Evolutionary conservation across 495 filamentous ascomycete genomes (phyloP), one percentile per base, ranked within the genome.

Genomic region (Pyrenopolyporus hunteri): DNA sequence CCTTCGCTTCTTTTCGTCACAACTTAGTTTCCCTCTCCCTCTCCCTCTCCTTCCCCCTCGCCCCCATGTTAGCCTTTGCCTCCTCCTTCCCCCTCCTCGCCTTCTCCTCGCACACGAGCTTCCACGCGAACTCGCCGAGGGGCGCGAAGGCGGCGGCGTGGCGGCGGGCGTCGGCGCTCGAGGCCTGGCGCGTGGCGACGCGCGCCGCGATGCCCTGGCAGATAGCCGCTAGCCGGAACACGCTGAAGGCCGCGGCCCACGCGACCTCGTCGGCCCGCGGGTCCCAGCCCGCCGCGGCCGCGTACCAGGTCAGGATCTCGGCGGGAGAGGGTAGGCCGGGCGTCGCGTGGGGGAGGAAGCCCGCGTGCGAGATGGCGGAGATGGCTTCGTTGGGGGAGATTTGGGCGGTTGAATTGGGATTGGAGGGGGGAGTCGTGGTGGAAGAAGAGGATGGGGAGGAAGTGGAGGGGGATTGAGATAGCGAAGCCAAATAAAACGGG

Each of bases 141-240:
- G 83, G 83, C 36, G 75, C 80, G 66, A 88, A 84, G 67, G 82
- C 78, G 32, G 76, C 76, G 6, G 75, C 91, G 73, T 96, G 91
- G 33, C 87, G 82, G 45, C 75, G 80, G 13, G 94, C 94, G 59
- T 89, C 81, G 46, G 82, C 87, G 73, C 91, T 95, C 73, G 92
- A 97, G 8, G 94, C 94, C 83, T 98, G 94, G 31, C 94, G 77
- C 32, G 82, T 74, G 35, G 94, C 94, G 63, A 85, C 86, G 50
- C 94, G 80, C 36, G 93, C 93, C 28, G 91, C 90, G 69, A 98
- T 96, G 1, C 94, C 93, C 76, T 98, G 94, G 78, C 91, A 91
- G 69, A 98, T 95, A 29, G 93, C 87, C 9, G 89, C 80, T 33
- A 83, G 84, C 25, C 83, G 73, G 59, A 84, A 85, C 19, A 85